Evolutionary conservation across 2,329 filamentous ascomycete genomes (phyloP), one percentile per base, ranked within the genome.

Genomic region (Zalaria sp.): DNA sequence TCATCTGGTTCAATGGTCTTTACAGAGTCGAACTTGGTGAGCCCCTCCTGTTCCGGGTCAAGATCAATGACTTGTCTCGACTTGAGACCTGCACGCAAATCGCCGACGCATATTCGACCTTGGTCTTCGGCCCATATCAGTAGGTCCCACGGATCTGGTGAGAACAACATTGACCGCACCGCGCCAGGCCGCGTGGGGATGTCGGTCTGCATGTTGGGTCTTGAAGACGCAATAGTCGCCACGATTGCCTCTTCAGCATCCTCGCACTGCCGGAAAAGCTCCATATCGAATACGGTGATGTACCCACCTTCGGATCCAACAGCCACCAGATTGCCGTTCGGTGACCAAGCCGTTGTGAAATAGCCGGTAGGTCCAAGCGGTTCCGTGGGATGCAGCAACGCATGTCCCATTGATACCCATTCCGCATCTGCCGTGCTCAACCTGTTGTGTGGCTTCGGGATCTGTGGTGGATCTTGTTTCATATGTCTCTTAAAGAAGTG

Each of bases 81-180:
- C 37, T 72, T 66, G 47, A 85, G 78, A 25, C 79, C 75, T 50
- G 68, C 73, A 27, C 83, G 73, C 39, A 84, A 63, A 58, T 91
- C 84, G 4, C 81, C 81, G 34, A 89, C 68, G 32, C 82, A 84
- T 10, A 88, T 69, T 43, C 78, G 71, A 3, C 81, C 83, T 47
- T 83, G 80, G 53, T 94, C 84, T 60, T 98, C 91, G 5, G 87
- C 84, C 88, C 91, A 96, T 5, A 93, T 83, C 34, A 98, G 67
- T 11, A 98, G 73, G 56, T 95, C 89, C 68, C 81, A 89, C 0
- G 88, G 85, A 1, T 83, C 83, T 1, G 89, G 88, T 4, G 84
- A 87, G 57, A 98, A 98, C 1, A 81, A 73, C 83, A 96, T 93
- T 46, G 87, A 85, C 47, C 91, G 76, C 41, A 96, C 79, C 28